Conservation (phyloP, 169 alveolate genomes). For the Plasmodium adleri region DNA sequence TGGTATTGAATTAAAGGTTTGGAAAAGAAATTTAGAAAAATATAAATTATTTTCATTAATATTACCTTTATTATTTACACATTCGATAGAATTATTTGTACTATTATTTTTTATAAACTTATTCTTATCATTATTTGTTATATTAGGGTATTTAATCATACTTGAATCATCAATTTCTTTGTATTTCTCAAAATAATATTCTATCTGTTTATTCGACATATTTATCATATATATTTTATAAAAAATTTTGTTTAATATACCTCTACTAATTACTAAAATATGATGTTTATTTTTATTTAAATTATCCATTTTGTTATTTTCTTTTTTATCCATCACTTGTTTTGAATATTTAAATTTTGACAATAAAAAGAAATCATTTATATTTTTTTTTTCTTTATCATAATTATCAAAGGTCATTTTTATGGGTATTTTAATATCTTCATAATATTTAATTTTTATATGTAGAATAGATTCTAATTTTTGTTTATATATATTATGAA, state of each 20-base stretch:
- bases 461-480: constrained; percentile 25
- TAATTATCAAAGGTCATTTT: constrained; percentile 55
- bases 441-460: constrained; percentile 42
- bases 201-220: constrained; percentile 26
- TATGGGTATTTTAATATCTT: constrained; percentile 48
- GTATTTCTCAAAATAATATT: constrained; percentile 35
- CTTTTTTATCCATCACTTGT: not conserved
- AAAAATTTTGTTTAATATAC: constrained; percentile 15
- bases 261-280: constrained; percentile 29
- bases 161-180: constrained; percentile 1
- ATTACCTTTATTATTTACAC: constrained; percentile 41
- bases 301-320: not conserved
- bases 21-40: constrained; percentile 22
- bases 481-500: constrained; percentile 41
- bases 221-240: constrained; percentile 27
- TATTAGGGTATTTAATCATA: not conserved
- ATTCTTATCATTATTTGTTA: not conserved
- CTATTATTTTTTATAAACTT: not conserved
- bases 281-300: not conserved
- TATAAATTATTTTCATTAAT: constrained; percentile 33
- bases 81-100: constrained; percentile 30
- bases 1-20: constrained; percentile 22
- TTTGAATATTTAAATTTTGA: constrained; percentile 16
- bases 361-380: constrained; percentile 14
- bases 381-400: not conserved